Base-by-base conservation (phyloP, 306 rosid genomes). In the Arachis stenosperma region DNA sequence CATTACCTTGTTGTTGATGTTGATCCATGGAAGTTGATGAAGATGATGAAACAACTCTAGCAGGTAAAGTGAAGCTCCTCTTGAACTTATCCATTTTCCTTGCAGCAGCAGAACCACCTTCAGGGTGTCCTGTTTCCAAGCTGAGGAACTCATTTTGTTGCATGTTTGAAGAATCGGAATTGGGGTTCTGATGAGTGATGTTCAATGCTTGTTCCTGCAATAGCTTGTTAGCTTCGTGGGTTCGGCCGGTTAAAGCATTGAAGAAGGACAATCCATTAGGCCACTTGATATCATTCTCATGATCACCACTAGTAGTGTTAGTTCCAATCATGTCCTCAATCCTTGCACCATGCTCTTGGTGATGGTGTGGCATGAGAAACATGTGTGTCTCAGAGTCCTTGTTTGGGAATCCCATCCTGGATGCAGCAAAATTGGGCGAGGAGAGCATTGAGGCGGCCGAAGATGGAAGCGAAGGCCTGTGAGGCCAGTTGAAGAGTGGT, bases 281-380 rank as follows among this genome's bases (percentile, higher is more conserved):
- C 99, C 99, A 95, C 66, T 95, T 95, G 61, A 95, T 87, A 65
- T 95, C 98, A 48, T 47, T 78, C 65, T 92, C 98, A 58, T 90
- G 96, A 75, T 83, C 94, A 27, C 37, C 37, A 33, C 37, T 4
- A 33, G 37, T 4, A 33, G 37, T 4, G 4, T 33, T 33, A 33
- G 37, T 4, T 33, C 88, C 92, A 87, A 90, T 81, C 90, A 88
- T 82, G 64, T 84, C 96, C 76, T 88, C 98, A 17, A 91, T 84
- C 77, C 90, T 85, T 37, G 87, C 68, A 14, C 37, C 37, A 33
- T 33, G 80, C 40, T 56, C 91, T 95, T 0, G 88, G 9, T 42
- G 82, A 11, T 5, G 92, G 81, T 87, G 99, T 44, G 96, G 96
- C 70, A 89, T 81, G 40, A 93, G 85, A 47, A 88, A 93, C 88